phyloP scores from a whole-genome alignment of 176 grass and related monocot genomes.

The Hordeum vulgare region MorexV3_pseudomolecules_assembly NC_058523.1:495991811-495992310 shows the following conservation, averaged over 20 bases:
- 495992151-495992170: slow-evolving; percentile 66
- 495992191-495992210: not conserved
- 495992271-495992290: slow-evolving; percentile 70
- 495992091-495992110: slow-evolving; percentile 38
- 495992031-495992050: slow-evolving; percentile 26
- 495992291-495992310: slow-evolving; percentile 81
- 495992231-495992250: slow-evolving; percentile 77
- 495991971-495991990: not conserved
- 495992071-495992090: slow-evolving; percentile 27
- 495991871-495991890: slow-evolving; percentile 2
- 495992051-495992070: slow-evolving; percentile 69
- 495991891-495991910: not conserved
- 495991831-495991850: not conserved
- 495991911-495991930: not conserved
- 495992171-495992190: slow-evolving; percentile 41
- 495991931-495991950: not conserved
- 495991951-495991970: not conserved
- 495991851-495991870: not conserved
- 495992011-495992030: slow-evolving; percentile 1
- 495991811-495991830: slow-evolving; percentile 41
- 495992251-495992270: slow-evolving; percentile 52
- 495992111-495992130: slow-evolving; percentile 73
- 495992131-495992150: slow-evolving; percentile 37
- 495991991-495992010: not conserved
- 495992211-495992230: slow-evolving; percentile 61